Evolutionary conservation across 331 rosid species (phyloP), one percentile per base, ranked within the genome.

Genomic region (Acacia concinna): DNA sequence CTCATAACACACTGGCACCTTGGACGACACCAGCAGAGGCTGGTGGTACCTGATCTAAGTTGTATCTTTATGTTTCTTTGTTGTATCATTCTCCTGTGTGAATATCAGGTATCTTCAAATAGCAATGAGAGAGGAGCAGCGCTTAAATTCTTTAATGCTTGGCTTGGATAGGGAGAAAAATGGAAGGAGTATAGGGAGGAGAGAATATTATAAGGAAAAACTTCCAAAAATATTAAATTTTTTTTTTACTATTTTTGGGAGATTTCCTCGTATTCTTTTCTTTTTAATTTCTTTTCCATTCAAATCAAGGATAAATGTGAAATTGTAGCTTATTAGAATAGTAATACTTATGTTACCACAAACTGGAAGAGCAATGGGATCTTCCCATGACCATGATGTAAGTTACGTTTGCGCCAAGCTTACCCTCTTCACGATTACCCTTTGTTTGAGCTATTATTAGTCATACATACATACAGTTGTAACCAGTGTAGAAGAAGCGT

Each of bases 31-130:
- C 84, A 23, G 79, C 82, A 1, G 96, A 89, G 70, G 83, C 85
- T 23, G 84, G 88, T 81, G 67, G 67, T 70, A 67, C 88, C 87
- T 82, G 85, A 89, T 77, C 59, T 37, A 78, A 81, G 76, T 75
- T 67, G 82, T 49, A 13, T 74, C 62, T 77, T 51, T 60, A 68
- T 65, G 78, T 47, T 77, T 43, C 56, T 69, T 69, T 34, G 73
- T 75, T 79, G 89, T 85, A 82, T 77, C 66, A 80, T 81, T 85
- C 76, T 80, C 89, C 65, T 74, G 84, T 89, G 96, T 91, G 91
- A 87, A 89, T 89, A 87, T 84, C 78, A 80, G 85, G 89, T 82
- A 82, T 85, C 87, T 83, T 85, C 65, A 71, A 70, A 71, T 73
- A 82, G 83, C 69, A 70, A 60, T 59, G 66, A 69, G 56, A 27